phyloP scores from a whole-genome alignment of 352 stramenopile species.

The Blastocystis sp. region DNA sequence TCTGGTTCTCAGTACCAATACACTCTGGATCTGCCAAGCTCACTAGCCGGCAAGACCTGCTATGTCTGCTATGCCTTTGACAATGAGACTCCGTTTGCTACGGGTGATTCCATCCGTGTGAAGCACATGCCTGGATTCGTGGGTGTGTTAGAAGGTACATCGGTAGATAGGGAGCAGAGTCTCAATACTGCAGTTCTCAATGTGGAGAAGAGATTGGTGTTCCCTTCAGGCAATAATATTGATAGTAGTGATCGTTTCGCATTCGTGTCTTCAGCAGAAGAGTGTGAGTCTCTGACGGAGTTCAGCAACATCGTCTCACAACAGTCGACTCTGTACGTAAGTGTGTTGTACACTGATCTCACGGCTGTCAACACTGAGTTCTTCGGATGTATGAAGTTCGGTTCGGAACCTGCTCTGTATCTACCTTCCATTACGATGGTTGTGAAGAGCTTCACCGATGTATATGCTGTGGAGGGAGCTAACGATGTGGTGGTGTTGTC shows the following conservation, averaged over 20 bases:
- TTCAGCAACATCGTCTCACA: not conserved
- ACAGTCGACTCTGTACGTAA: constrained; percentile 23
- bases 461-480: not conserved
- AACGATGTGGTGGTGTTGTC: constrained; percentile 33
- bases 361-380: not conserved
- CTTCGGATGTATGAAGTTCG: constrained; percentile 56
- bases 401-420: constrained; percentile 1
- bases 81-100: not conserved
- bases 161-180: constrained; percentile 35
- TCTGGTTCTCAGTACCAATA: constrained; percentile 1
- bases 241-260: constrained; percentile 28
- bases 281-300: not conserved
- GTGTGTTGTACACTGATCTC: not conserved
- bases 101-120: not conserved
- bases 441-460: constrained; percentile 48
- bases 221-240: constrained; percentile 21
- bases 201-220: constrained; percentile 60
- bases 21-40: constrained; percentile 3
- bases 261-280: not conserved
- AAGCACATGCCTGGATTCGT: constrained; percentile 49
- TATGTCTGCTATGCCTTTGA: constrained; percentile 40
- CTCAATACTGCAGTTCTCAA: constrained; percentile 36
- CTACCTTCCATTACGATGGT: not conserved
- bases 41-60: constrained; percentile 2
- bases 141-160: constrained; percentile 40